Base-by-base conservation (phyloP, 768 basidiomycete species). In the Asterophora parasitica region DNA sequence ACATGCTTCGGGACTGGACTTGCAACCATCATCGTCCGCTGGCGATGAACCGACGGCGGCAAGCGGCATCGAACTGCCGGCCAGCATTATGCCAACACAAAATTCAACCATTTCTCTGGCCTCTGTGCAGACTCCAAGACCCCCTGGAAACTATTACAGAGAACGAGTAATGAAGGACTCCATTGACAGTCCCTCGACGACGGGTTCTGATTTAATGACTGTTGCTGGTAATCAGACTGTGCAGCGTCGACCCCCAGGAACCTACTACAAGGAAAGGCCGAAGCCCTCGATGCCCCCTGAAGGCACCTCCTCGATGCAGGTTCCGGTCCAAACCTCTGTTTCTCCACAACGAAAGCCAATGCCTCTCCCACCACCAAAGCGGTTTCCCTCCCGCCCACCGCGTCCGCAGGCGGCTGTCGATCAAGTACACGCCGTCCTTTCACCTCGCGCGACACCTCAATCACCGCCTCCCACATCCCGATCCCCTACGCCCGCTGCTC, bases 1-100 rank as follows among this genome's bases (percentile, higher is more conserved):
- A 10, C 52, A 50, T 26, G 49, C 57, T 15, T 33, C 49, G 8
- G 51, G 23, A 11, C 26, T 40, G 13, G 28, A 10, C 8, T 20
- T 28, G 16, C 19, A 8, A 15, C 2, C 38, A 13, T 33, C 15
- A 11, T 32, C 16, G 9, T 27, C 30, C 7, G 40, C 10, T 6
- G 4, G 6, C n/a, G 17, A 38, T 39, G 12, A 17, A 33, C 10
- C 15, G 27, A 37, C 8, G 9, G 12, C 20, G 16, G 16, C 33
- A 37, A 31, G 36, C 37, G 48, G 13, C 7, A 19, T n/a, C 9
- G 12, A 23, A 26, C 16, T 23, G 3, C 41, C 12, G n/a, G 5
- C 30, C 4, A 1, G 2, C n/a, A 31, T 9, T 9, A 3, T 9
- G 30, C 28, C 12, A 13, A 4, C 41, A 30, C 41, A 42, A 9